Percentiles rank a stretch among this genome's conserved stretches.
Conservation (phyloP, 2,329 filamentous ascomycete genomes). For the Xylariaceae sp. region DNA sequence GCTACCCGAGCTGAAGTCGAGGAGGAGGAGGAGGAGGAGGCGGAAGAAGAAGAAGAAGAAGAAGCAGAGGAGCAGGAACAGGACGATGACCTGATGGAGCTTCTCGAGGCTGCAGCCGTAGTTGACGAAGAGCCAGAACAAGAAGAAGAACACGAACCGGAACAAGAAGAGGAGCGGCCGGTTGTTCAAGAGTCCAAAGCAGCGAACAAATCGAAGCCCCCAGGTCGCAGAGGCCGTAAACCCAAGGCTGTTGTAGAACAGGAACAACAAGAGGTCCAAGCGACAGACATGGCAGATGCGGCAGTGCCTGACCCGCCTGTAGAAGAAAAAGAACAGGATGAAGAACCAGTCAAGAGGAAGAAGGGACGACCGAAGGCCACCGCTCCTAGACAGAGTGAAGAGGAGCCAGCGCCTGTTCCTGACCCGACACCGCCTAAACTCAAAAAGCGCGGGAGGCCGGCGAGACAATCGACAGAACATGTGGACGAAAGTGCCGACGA, state of each 20-base stretch:
- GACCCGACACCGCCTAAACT: constrained; percentile 17
- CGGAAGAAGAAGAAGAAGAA: constrained; percentile 23
- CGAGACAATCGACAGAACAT: constrained; percentile 15
- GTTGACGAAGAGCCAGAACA: constrained; percentile 15
- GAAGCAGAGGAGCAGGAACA: constrained; percentile 19
- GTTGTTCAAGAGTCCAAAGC: constrained; percentile 17
- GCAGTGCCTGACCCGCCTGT: constrained; percentile 9
- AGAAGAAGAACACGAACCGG: constrained; percentile 12
- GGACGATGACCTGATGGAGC: constrained; percentile 23
- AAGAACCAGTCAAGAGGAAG: constrained; percentile 23
- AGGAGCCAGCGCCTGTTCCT: constrained; percentile 12
- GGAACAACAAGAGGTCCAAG: constrained; percentile 18
- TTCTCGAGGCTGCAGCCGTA: constrained; percentile 13
- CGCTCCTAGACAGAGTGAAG: constrained; percentile 8
- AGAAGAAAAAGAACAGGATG: constrained; percentile 17
- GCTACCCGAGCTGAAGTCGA: constrained; percentile 18
- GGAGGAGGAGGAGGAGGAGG: constrained; percentile 19
- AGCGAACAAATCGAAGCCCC: constrained; percentile 21
- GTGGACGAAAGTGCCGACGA: constrained; percentile 19
- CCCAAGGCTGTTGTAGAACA: constrained; percentile 21
- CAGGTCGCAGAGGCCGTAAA: constrained; percentile 24
- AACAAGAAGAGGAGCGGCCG: constrained; percentile 21
- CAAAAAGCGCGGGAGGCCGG: constrained; percentile 20
- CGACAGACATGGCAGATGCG: constrained; percentile 14
- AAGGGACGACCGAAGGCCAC: constrained; percentile 26